A percentile compares a stretch with the other conserved stretches of the same genome.
Evolutionary conservation across 352 stramenopile species (phyloP).

Genomic region (Globisporangium parvum): DNA sequence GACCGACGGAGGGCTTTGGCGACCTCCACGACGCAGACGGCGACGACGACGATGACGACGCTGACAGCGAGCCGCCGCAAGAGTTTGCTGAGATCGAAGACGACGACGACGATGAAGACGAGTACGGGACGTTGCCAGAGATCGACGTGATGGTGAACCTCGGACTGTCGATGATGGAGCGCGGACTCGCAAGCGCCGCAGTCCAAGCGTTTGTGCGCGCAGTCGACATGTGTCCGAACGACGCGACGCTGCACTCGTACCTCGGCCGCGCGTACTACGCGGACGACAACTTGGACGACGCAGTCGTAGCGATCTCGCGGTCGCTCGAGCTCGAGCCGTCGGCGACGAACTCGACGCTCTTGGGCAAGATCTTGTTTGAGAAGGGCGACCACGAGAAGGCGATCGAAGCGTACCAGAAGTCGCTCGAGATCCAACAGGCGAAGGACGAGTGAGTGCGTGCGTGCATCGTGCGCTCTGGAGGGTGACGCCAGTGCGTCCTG

Average conservation of each 20-base stretch:
- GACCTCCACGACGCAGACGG: constrained; percentile 38
- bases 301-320: constrained; percentile 48
- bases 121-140: constrained; percentile 64
- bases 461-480: no score
- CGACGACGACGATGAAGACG: constrained; percentile 56
- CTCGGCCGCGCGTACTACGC: constrained; percentile 80
- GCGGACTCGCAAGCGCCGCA: constrained; percentile 64
- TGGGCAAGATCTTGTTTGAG: constrained; percentile 86
- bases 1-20: constrained; percentile 23
- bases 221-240: constrained; percentile 72
- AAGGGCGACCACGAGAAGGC: constrained; percentile 84
- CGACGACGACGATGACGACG: constrained; percentile 41
- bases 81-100: constrained; percentile 35
- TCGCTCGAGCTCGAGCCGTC: constrained; percentile 70
- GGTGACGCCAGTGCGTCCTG: background rate
- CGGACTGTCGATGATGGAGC: constrained; percentile 78
- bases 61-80: constrained; percentile 40
- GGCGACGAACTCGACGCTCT: constrained; percentile 77
- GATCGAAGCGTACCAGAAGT: constrained; percentile 82
- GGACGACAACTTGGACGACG: constrained; percentile 78
- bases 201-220: constrained; percentile 81
- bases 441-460: constrained; percentile 2
- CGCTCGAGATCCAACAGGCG: constrained; percentile 51
- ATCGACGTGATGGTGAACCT: constrained; percentile 80
- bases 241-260: constrained; percentile 69